A percentile compares a stretch with the other conserved stretches of the same genome.
Conservation (phyloP, 805 yeast genomes). For the Cyberlindnera xylosilytica region DNA sequence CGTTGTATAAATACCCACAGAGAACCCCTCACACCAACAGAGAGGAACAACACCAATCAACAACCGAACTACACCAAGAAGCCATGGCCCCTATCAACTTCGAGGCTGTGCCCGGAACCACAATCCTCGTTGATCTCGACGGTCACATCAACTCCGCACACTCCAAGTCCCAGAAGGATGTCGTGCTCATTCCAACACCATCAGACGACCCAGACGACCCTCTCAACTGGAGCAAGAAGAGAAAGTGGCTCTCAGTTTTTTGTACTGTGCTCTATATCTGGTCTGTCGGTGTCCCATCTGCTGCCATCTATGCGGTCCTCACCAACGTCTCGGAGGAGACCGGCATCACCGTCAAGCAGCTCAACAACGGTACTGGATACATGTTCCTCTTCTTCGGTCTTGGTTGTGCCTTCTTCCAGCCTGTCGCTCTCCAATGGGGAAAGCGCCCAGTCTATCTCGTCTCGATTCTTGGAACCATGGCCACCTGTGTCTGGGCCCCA, state of each 20-base stretch:
- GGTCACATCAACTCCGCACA: slow-evolving; percentile 31
- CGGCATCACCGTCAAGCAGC: slow-evolving; percentile 35
- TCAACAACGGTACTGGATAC: slow-evolving; percentile 49
- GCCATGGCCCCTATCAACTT: slow-evolving; percentile 20
- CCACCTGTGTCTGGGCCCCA: slow-evolving; percentile 42
- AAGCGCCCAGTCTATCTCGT: slow-evolving; percentile 42
- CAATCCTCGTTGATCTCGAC: slow-evolving; percentile 45
- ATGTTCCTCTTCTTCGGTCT: slow-evolving; percentile 48
- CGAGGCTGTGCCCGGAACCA: slow-evolving; percentile 47
- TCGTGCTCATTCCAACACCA: slow-evolving; percentile 63
- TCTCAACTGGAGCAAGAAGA: slow-evolving; percentile 51
- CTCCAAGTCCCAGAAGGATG: slow-evolving; percentile 31
- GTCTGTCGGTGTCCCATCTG: slow-evolving; percentile 44
- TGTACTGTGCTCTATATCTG: slow-evolving; percentile 42
- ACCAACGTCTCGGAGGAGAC: slow-evolving; percentile 34
- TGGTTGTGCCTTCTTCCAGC: slow-evolving; percentile 50
- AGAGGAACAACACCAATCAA: too few relatives aligned
- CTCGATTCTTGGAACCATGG: slow-evolving; percentile 37
- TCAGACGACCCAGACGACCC: slow-evolving; percentile 69
- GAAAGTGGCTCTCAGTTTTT: slow-evolving; percentile 45
- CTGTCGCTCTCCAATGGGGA: slow-evolving; percentile 46
- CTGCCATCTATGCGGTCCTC: slow-evolving; percentile 44
- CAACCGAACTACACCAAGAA: too few relatives aligned
- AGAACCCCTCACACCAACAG: too few relatives aligned
- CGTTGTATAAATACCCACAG: too few relatives aligned